Evolutionary conservation across 2,329 filamentous ascomycete genomes (phyloP), one percentile per base, ranked within the genome.

Genomic region (Aulographum hederae): DNA sequence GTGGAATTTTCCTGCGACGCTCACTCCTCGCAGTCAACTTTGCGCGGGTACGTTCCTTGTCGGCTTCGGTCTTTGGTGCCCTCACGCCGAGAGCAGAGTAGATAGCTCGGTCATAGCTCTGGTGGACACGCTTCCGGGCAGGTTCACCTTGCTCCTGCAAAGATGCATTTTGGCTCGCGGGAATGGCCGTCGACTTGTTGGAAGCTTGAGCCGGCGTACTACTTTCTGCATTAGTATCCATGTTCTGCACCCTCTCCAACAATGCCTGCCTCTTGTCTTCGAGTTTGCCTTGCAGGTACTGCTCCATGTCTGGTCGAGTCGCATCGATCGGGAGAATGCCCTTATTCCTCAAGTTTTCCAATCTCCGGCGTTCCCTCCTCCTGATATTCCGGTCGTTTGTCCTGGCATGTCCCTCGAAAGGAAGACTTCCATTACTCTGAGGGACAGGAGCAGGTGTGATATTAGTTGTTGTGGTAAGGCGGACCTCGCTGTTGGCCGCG

Each of bases 51-150:
- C 65, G 63, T 12, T 74, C 67, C 45, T 76, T 75, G 13, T 82
- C 78, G 18, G 66, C 64, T 41, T 76, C 73, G 1, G 61, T 71
- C 43, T 73, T 78, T 1, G 79, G 78, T 3, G 64, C 65, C 33
- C 69, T 69, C 6, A 82, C 51, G 3, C 78, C 80, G 3, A 86
- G 58, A 5, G 78, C 74, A 6, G 73, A 73, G 42, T 84, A 80
- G 0, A 86, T 50, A 34, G 85, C 57, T 39, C 79, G 67, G 32
- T 69, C 65, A 2, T 73, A 69, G n/a, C n/a, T n/a, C 32, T 74
- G 73, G 12, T 62, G 66, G 18, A 81, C 34, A 43, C 74, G 65
- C 20, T 73, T 48, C 13, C 46, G 52, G 3, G 53, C 53, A 28
- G 58, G 55, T 23, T 43, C 37, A 8, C n/a, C 21, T n/a, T 8